Evolutionary conservation across 2,329 filamentous ascomycete genomes (phyloP), one percentile per base, ranked within the genome.

Genomic region (Penicillium sp.): DNA sequence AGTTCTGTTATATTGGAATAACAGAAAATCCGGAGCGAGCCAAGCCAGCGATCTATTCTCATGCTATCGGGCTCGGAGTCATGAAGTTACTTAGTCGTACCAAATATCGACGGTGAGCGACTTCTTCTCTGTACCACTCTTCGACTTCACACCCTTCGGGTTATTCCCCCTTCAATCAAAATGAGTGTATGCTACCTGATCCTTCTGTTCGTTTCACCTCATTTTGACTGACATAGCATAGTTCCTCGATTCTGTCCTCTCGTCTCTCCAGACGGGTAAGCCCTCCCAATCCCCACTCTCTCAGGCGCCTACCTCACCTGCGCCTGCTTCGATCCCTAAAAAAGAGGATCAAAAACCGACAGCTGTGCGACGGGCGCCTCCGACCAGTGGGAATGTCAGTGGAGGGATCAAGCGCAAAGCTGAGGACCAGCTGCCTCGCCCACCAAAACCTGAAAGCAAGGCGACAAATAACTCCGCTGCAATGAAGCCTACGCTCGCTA

Each of bases 181-280:
- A 78, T 77, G 75, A 78, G 75, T 70, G 76, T 78, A 70, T 59
- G 70, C 56, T 27, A 17, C 33, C 27, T 33, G 31, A 6, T 48
- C 10, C 38, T 39, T 23, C 44, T 55, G 17, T 38, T 25, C 15
- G 17, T 23, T 35, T n/a, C 29, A 33, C 13, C 7, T 27, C 8
- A 36, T 48, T 53, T 51, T 54, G 44, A 55, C 70, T 73, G 49
- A 74, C 57, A 43, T 50, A 43, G 13, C 27, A n/a, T 58, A 81
- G 79, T 81, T 82, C 62, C 75, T 82, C 57, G 79, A 79, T 66
- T 81, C 80, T 23, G 76, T 82, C 39, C 75, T 82, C 59, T 77
- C 79, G 57, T 81, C 79, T 39, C 79, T 82, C 59, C 78, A 78
- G 66, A 77, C 74, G 59, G 76, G 76, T 21, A 73, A 71, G 43